Conservation (phyloP, 164 flowering plant species). For the Pachysandra terminalis region DNA sequence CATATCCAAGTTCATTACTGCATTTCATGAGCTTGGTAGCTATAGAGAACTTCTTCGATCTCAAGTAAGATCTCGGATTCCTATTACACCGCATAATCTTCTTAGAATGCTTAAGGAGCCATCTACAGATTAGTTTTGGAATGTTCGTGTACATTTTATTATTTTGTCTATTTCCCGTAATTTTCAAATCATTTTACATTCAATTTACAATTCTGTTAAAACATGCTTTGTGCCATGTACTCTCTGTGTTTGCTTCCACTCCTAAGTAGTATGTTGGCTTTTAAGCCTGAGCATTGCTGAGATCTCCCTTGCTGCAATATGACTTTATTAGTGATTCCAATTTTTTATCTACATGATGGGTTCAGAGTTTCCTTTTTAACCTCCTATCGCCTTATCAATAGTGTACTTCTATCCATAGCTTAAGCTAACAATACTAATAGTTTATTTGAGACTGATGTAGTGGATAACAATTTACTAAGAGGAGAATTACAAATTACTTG, state of each 20-base stretch:
- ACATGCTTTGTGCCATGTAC: background rate
- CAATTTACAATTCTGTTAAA: background rate
- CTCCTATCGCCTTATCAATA: background rate
- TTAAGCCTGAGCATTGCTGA: background rate
- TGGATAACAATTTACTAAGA: too few species aligned
- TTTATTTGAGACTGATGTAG: too few species aligned
- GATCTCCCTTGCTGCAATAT: background rate
- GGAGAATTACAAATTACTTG: too few species aligned
- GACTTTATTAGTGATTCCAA: background rate
- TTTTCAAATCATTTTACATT: too few species aligned
- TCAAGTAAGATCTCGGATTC: constrained; percentile 51
- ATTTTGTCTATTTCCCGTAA: too few species aligned
- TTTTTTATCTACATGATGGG: background rate
- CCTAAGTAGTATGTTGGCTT: background rate
- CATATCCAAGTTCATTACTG: constrained; percentile 65
- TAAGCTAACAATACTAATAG: background rate
- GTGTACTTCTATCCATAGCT: background rate
- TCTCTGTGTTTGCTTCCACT: background rate
- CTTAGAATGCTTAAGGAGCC: background rate
- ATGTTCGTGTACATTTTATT: too few species aligned
- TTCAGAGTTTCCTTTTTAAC: background rate
- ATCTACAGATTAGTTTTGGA: too few species aligned
- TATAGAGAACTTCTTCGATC: constrained; percentile 91
- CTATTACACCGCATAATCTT: background rate
- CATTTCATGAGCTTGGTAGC: constrained; percentile 79